Conservation (phyloP, 2,329 filamentous ascomycete genomes). For the Trichoderma cornu-damae region DNA sequence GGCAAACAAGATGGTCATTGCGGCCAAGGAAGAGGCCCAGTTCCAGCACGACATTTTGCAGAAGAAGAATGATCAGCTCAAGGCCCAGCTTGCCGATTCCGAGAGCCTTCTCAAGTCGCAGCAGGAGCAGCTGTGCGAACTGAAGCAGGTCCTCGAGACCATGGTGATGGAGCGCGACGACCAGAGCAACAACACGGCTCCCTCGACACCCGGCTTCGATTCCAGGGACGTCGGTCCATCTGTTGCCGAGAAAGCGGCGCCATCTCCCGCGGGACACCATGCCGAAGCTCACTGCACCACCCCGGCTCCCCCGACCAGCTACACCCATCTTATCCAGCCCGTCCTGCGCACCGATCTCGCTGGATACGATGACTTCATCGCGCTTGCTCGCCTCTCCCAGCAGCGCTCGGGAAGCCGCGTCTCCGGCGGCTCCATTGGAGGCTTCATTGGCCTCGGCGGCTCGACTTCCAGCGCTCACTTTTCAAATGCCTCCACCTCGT, state of each 20-base stretch:
- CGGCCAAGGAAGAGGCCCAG: slow-evolving; percentile 80
- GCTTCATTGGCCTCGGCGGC: slow-evolving; percentile 45
- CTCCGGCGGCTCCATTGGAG: slow-evolving; percentile 62
- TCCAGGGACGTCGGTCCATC: slow-evolving; percentile 41
- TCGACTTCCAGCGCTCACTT: slow-evolving; percentile 44
- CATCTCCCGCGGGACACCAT: slow-evolving; percentile 23
- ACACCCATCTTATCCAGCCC: slow-evolving; percentile 76
- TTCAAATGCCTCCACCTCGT: slow-evolving; percentile 57
- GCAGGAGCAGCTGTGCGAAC: slow-evolving; percentile 84
- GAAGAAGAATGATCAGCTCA: slow-evolving; percentile 82
- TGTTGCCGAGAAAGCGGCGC: slow-evolving; percentile 28
- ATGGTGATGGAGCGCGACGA: slow-evolving; percentile 73
- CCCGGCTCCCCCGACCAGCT: slow-evolving; percentile 61
- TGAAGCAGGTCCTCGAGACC: slow-evolving; percentile 88
- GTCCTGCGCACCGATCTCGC: slow-evolving; percentile 76
- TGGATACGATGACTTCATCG: slow-evolving; percentile 79
- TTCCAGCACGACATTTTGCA: slow-evolving; percentile 75
- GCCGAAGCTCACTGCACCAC: slow-evolving; percentile 41
- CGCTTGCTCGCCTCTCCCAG: slow-evolving; percentile 65
- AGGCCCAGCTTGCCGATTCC: slow-evolving; percentile 77
- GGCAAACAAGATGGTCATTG: slow-evolving; percentile 95
- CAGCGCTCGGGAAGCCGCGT: slow-evolving; percentile 58
- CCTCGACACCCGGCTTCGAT: slow-evolving; percentile 78
- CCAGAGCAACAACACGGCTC: slow-evolving; percentile 64
- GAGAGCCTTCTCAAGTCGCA: slow-evolving; percentile 81